Percentiles rank a stretch among this genome's conserved stretches.
phyloP scores from a whole-genome alignment of 208 protist species.

The Leishmania gerbilli region DNA sequence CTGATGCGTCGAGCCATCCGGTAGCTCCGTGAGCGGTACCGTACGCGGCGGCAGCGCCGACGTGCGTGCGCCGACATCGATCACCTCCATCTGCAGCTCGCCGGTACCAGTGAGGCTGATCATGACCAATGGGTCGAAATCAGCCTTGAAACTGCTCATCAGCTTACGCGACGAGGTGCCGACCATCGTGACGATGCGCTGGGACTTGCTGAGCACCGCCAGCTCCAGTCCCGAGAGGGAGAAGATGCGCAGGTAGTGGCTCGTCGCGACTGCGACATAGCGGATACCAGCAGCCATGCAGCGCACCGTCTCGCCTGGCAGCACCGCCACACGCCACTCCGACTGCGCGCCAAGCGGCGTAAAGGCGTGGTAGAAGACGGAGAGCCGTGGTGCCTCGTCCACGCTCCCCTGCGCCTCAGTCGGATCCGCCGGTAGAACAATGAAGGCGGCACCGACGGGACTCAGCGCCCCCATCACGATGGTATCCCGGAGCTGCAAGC shows the following conservation, averaged over 20 bases:
- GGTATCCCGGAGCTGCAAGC: slow-evolving; percentile 54
- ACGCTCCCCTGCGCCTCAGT: slow-evolving; percentile 41
- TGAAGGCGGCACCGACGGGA: slow-evolving; percentile 74
- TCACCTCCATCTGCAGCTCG: slow-evolving; percentile 66
- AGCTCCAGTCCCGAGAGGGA: slow-evolving; percentile 84
- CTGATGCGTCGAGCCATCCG: slow-evolving; percentile 58
- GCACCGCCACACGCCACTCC: slow-evolving; percentile 74
- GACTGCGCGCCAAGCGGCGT: slow-evolving; percentile 76
- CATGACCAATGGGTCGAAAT: slow-evolving; percentile 80
- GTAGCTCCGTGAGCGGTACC: slow-evolving; percentile 62
- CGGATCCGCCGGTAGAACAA: slow-evolving; percentile 39
- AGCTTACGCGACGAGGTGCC: slow-evolving; percentile 71
- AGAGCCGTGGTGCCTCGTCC: slow-evolving; percentile 52
- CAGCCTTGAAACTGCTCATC: slow-evolving; percentile 50
- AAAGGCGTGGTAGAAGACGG: slow-evolving; percentile 79
- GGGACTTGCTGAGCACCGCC: slow-evolving; percentile 76
- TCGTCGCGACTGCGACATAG: slow-evolving; percentile 78
- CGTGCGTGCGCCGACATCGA: slow-evolving; percentile 63
- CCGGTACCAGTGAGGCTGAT: slow-evolving; percentile 51
- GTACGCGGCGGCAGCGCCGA: slow-evolving; percentile 40
- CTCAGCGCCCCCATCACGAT: slow-evolving; percentile 80
- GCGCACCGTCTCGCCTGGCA: slow-evolving; percentile 75
- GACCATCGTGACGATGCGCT: slow-evolving; percentile 82
- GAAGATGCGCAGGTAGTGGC: slow-evolving; percentile 79
- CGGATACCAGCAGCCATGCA: slow-evolving; percentile 75